Evolutionary conservation across 2,329 filamentous ascomycete genomes (phyloP), one percentile per base, ranked within the genome.

Genomic region (Ilyonectria robusta): DNA sequence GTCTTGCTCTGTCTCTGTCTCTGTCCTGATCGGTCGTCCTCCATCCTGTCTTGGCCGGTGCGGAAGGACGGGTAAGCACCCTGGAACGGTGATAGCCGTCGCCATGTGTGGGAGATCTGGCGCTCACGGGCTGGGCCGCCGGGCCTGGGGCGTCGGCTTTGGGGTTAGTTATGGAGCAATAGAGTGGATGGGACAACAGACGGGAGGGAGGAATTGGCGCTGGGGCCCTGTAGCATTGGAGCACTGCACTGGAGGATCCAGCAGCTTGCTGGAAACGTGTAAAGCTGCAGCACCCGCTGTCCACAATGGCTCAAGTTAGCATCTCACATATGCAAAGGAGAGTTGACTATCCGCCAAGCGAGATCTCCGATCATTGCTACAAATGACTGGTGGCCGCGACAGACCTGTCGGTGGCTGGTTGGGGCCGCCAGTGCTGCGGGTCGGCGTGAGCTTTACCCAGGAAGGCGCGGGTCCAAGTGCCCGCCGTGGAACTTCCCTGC

Each of bases 301-400:
- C 64, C 65, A 67, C 68, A 56, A 72, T 71, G 55, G 61, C 72
- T 69, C 66, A 71, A 74, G 65, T 48, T 53, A 71, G 70, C 59
- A 68, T 72, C 68, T 64, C 63, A 70, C 62, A 69, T 68, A 67
- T 74, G 73, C 70, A 75, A 54, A 72, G 53, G 68, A 72, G 53
- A 75, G 44, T 74, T 70, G 71, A 72, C 61, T 50, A 65, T 62
- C 64, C 62, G 62, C 67, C 71, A 70, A 66, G 66, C 66, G 72
- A 76, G 73, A 76, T 76, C 73, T 75, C 70, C 70, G 72, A 73
- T 73, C 71, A 71, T 71, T 65, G 59, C 68, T 66, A 57, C 64
- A 75, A 72, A 72, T 72, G 73, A 75, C 66, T 59, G 65, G 44
- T 44, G 71, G 60, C 50, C 70, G 66, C 59, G 65, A 66, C 60